Evolutionary conservation across 129 eudicot species (phyloP).

Genomic region (Artemisia argyi): DNA sequence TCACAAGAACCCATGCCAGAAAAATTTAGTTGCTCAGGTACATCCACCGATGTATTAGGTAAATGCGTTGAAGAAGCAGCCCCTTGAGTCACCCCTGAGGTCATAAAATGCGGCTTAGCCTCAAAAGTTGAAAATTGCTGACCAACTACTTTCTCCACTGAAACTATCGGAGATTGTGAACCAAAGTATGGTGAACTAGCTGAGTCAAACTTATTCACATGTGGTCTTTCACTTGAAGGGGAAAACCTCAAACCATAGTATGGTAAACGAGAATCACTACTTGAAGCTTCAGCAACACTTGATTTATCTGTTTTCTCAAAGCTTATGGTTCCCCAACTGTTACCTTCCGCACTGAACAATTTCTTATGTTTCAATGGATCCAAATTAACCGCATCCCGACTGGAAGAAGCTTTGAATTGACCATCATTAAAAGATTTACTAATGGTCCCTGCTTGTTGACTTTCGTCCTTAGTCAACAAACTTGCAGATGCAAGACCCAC

Average conservation of each 20-base stretch:
- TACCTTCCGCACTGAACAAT: constrained; percentile 47
- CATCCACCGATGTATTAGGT: constrained; percentile 31
- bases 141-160: constrained; percentile 29
- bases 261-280: constrained; percentile 42
- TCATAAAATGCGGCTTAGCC: no score
- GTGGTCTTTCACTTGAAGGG: constrained; percentile 32
- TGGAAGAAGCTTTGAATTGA: neutral
- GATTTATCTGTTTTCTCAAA: constrained; percentile 26
- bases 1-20: constrained; percentile 28
- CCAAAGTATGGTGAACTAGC: constrained; percentile 3
- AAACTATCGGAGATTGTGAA: neutral
- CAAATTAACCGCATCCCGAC: constrained; percentile 32
- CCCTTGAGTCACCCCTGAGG: no score
- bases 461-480: constrained; percentile 35
- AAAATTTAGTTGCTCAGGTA: constrained; percentile 32
- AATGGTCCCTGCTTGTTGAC: constrained; percentile 21
- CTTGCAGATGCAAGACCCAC: constrained; percentile 36
- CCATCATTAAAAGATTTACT: neutral
- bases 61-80: constrained; percentile 6
- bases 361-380: constrained; percentile 65
- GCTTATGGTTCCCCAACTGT: constrained; percentile 39
- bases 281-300: constrained; percentile 60
- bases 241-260: constrained; percentile 36
- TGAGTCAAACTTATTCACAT: constrained; percentile 29
- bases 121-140: constrained; percentile 19